These are phyloP conservation scores for Fusarium avenaceum DNA, from an alignment of 2,329 filamentous ascomycete genomes.

Conservation along the genomic window DNA sequence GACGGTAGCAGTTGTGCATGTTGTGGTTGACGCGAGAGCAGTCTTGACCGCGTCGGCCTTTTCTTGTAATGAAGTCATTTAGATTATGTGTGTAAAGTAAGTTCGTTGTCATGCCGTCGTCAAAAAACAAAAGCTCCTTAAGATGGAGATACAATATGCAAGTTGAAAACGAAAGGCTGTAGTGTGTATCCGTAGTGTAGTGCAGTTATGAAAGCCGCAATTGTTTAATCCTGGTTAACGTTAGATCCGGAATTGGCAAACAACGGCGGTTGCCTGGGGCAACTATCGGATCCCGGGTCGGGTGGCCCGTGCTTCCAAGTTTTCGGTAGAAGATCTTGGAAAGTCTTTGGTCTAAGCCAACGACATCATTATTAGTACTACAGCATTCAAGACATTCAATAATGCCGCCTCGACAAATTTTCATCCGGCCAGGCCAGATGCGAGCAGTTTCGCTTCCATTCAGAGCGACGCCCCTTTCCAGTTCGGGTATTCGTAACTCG, in stretches of 20 bases:
- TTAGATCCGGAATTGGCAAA: conserved; percentile 49
- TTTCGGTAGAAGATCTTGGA: conserved; percentile 40
- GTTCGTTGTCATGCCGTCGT: conserved; percentile 54
- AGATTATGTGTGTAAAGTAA: conserved; percentile 44
- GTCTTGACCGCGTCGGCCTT: conserved; percentile 66
- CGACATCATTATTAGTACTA: conserved; percentile 14
- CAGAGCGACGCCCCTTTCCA: conserved; percentile 3
- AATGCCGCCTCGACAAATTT: conserved; percentile 38
- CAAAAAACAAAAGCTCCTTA: conserved; percentile 42
- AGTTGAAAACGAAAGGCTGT: conserved; percentile 42
- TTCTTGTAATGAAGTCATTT: conserved; percentile 61
- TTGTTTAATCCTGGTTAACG: conserved; percentile 19
- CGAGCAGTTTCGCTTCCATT: conserved; percentile 14
- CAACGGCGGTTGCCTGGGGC: conserved; percentile 55
- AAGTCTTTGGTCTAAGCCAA: conserved; percentile 13
- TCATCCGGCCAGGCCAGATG: conserved; percentile 14
- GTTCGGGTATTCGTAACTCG: conserved; percentile 46
- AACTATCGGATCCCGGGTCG: conserved; percentile 47
- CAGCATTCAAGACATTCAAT: conserved; percentile 6
- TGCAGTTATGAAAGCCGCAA: conserved; percentile 29
- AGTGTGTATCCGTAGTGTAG: background rate
- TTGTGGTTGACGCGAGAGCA: conserved; percentile 65
- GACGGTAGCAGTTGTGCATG: conserved; percentile 65
- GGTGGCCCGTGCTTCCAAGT: conserved; percentile 43
- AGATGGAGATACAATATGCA: conserved; percentile 47